Conservation (phyloP, 169 alveolate genomes). For the Plasmodium vivax region DNA sequence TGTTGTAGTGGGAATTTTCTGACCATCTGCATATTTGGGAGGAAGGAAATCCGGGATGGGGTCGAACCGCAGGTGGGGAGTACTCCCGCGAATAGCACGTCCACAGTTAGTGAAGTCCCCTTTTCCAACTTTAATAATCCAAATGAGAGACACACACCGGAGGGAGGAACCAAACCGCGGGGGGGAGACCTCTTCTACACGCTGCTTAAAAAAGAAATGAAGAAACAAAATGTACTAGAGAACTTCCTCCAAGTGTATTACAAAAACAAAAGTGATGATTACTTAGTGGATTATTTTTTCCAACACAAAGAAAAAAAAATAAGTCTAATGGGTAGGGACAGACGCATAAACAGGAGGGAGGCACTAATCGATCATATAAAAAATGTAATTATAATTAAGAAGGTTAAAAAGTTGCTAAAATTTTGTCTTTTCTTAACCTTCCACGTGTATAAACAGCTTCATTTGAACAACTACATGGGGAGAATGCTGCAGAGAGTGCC, state of each 20-base stretch:
- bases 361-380: constrained; percentile 50
- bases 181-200: neutral
- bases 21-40: constrained; percentile 67
- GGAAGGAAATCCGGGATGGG: constrained; percentile 8
- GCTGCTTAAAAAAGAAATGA: constrained; percentile 23
- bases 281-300: constrained; percentile 36
- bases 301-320: constrained; percentile 42
- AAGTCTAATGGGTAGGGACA: neutral
- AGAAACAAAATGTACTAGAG: constrained; percentile 41
- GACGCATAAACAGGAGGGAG: neutral
- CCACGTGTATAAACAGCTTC: constrained; percentile 36
- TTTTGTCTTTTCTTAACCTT: constrained; percentile 38
- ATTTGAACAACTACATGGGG: constrained; percentile 36
- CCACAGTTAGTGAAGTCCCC: neutral
- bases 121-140: neutral
- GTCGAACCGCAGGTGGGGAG: neutral
- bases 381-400: constrained; percentile 58
- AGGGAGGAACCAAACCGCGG: neutral
- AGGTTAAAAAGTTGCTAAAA: constrained; percentile 30
- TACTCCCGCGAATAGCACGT: neutral
- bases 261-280: constrained; percentile 55
- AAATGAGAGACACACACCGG: neutral
- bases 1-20: constrained; percentile 59
- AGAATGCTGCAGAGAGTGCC: constrained; percentile 8
- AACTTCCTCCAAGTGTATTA: constrained; percentile 41